phyloP scores from a whole-genome alignment of 108 stramenopile species.

The Pseudonitzschia pungens region DNA sequence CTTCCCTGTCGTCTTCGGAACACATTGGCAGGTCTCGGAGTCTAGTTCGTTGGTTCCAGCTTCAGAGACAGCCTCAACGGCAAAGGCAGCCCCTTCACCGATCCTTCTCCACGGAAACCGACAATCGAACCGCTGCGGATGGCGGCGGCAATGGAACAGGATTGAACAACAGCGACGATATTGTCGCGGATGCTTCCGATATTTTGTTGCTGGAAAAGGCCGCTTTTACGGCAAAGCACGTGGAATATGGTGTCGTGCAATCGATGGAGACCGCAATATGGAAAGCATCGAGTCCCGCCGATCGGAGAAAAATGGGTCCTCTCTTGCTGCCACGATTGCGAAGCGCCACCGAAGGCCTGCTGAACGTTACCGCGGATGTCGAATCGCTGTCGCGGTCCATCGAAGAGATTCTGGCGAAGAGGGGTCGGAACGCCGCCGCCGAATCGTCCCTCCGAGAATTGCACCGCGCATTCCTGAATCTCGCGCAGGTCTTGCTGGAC shows the following conservation, averaged over 20 bases:
- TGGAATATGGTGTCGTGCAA: not conserved
- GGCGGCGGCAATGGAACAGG: not conserved
- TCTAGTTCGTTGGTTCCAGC: not conserved
- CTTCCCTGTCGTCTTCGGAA: not conserved
- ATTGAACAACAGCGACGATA: not conserved
- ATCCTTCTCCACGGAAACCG: conserved; percentile 5
- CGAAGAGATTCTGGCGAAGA: not conserved
- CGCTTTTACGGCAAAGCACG: not conserved
- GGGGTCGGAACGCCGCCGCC: not conserved
- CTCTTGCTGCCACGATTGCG: not conserved
- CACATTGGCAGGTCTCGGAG: not conserved
- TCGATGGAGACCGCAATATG: not conserved
- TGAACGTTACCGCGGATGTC: not conserved
- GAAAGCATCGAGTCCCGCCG: not conserved
- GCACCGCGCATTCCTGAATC: conserved; percentile 7
- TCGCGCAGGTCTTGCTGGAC: conserved; percentile 5
- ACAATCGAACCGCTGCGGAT: not conserved
- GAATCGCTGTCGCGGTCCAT: not conserved
- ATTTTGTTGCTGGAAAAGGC: conserved; percentile 12
- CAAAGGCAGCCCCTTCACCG: no score
- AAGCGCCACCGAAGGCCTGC: not conserved
- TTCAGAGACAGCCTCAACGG: not conserved
- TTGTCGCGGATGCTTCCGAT: not conserved
- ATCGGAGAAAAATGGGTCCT: conserved; percentile 7
- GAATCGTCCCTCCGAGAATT: conserved; percentile 6